Evolutionary conservation across 176 grass and related monocot species (phyloP).

Genomic region (Cenchrus americanus): DNA sequence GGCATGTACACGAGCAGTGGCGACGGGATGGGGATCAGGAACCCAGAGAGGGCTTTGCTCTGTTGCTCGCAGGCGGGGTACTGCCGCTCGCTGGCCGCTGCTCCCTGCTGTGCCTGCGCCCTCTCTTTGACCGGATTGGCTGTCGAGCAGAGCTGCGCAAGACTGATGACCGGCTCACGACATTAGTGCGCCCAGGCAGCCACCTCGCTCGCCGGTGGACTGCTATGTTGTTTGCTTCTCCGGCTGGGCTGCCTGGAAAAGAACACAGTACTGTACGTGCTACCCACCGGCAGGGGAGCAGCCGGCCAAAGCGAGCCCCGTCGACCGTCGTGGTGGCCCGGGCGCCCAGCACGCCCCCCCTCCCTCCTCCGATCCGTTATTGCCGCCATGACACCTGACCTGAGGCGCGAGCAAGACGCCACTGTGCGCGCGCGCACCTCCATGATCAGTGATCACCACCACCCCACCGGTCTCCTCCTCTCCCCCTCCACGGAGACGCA

Average conservation of each 20-base stretch:
- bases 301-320: background rate
- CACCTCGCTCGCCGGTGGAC: background rate
- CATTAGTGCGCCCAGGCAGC: too few species aligned
- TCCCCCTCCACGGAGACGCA: too few species aligned
- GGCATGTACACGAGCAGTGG: background rate
- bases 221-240: slow-evolving; percentile 46
- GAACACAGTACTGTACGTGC: background rate
- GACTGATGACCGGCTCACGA: too few species aligned
- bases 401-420: background rate
- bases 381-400: background rate
- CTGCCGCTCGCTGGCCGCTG: slow-evolving; percentile 24
- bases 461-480: background rate
- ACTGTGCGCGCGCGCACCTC: too few species aligned
- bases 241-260: background rate
- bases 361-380: background rate
- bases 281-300: slow-evolving; percentile 20
- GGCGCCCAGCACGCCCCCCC: too few species aligned
- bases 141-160: background rate
- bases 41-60: background rate
- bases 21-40: slow-evolving; percentile 13
- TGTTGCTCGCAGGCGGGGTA: background rate
- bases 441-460: background rate
- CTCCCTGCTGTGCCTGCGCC: background rate
- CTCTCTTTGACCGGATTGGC: slow-evolving; percentile 56
- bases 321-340: too few species aligned